Base-by-base conservation (phyloP, 371 early-diverging fungal species). In the Aphelidium insulamus region DNA sequence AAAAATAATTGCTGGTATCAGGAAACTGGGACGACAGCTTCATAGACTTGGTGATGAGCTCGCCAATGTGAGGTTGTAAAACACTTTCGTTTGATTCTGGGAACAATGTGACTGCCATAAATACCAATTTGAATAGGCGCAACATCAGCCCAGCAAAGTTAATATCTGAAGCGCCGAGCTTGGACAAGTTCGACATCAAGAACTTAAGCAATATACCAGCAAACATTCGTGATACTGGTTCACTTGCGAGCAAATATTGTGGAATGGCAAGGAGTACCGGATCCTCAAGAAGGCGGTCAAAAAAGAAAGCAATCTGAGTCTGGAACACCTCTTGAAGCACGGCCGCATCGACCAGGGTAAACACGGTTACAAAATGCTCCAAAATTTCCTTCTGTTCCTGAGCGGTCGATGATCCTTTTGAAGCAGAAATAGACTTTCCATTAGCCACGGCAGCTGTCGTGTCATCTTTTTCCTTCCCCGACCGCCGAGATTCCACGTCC, bases 241-340 rank as follows among this genome's bases (percentile, higher is more conserved):
- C 84, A 22, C 59, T 69, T 8, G 79, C 77, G 17, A 95, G 55
- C 42, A 95, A 75, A 41, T 71, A 80, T 40, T 94, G 91, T 0
- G 88, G 79, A 21, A 92, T 58, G 24, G 77, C 69, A 5, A 88
- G 52, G 2, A 90, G 56, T 6, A 80, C 67, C 0, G 71, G 65
- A 44, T 91, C 80, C 43, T 58, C 50, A 16, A 88, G 46, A 40
- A 81, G 77, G 12, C 71, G 65, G 3, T 83, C 76, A 45, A 88
- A 82, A 14, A 91, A 62, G 39, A 66, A 78, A 11, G 59, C 69
- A 36, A 97, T 75, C 45, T 92, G 76, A 1, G 84, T 70, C 3
- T 77, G 55, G 41, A 94, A 80, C 3, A 97, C 69, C 41, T 97
- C 97, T 47, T 90, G 90, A 49, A 92, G 91, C 1, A 88, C 66